A percentile compares a stretch with the other conserved stretches of the same genome.
Evolutionary conservation across 768 basidiomycete species (phyloP).

Genomic region (Exidia glandulosa): DNA sequence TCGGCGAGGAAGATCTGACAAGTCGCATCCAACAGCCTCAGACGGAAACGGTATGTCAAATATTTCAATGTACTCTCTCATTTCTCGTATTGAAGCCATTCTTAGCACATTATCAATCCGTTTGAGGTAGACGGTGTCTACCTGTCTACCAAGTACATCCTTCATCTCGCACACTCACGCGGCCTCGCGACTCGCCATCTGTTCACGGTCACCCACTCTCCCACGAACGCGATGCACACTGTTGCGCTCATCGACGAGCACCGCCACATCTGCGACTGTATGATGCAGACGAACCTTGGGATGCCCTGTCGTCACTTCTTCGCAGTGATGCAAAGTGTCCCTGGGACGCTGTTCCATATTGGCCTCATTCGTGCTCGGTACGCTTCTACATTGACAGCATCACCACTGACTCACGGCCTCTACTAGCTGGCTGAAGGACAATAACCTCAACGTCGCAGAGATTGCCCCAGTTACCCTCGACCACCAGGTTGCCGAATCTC

Average conservation of each 20-base stretch:
- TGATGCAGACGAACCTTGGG: slow-evolving; percentile 23
- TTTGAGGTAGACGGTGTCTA: slow-evolving; percentile 21
- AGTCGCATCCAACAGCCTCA: slow-evolving; percentile 1
- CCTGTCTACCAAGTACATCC: slow-evolving; percentile 18
- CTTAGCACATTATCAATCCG: slow-evolving; percentile 5
- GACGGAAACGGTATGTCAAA: not conserved
- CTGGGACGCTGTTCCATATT: slow-evolving; percentile 17
- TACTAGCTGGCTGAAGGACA: not conserved
- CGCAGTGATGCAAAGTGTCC: slow-evolving; percentile 11
- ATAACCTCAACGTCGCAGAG: not conserved
- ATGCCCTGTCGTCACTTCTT: slow-evolving; percentile 25
- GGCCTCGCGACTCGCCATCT: slow-evolving; percentile 15
- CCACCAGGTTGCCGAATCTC: not conserved
- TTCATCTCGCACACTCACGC: slow-evolving; percentile 12
- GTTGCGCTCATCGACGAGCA: slow-evolving; percentile 17
- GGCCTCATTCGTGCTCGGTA: slow-evolving; percentile 18
- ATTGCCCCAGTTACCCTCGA: not conserved
- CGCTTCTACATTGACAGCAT: not conserved
- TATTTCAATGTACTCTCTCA: no score
- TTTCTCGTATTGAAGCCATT: no score
- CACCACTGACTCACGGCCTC: no score
- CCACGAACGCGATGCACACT: slow-evolving; percentile 14
- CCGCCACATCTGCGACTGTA: slow-evolving; percentile 24
- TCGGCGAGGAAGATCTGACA: not conserved
- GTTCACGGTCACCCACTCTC: slow-evolving; percentile 14